Evolutionary conservation across 306 rosid genomes (phyloP), one percentile per base, ranked within the genome.

Genomic region (Prunus davidiana): DNA sequence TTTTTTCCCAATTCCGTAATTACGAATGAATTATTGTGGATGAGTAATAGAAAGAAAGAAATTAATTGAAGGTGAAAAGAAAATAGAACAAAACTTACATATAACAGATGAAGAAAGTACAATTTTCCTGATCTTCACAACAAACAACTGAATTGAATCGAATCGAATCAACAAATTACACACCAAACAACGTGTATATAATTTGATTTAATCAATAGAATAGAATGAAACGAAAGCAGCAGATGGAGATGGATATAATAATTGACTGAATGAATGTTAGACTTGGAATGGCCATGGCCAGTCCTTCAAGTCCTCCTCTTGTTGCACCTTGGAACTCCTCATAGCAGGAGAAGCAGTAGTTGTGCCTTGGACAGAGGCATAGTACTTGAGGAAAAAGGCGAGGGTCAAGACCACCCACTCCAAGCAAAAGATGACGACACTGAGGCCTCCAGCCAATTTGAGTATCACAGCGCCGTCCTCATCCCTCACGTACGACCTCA

Each of bases 201-300:
- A 13, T 10, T 47, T 11, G 4, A 47, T 47, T 38, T 38, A 6
- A 38, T 6, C 9, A 38, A 38, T 38, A 6, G 43, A 38, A 38
- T 7, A 38, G 43, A 38, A 47, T 47, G 16, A 47, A 13, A 47
- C 52, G 52, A 60, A 3, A 60, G 38, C 64, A 12, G 64, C 64
- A 52, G 58, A 18, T 18, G 2, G 20, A 10, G 52, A 47, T 11
- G 15, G 15, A 13, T 11, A 12, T 13, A 12, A 19, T 11, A 64
- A 25, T n/a, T 1, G 0, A 11, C 7, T 38, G 43, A 38, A 6
- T 38, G 43, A 38, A 38, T 38, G 8, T 67, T 51, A 91, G 73
- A 90, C 93, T 80, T 92, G 96, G 77, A 90, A 92, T 19, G 97
- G 96, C 97, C 93, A 92, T 27, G 97, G 96, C 97, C 97, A 90